A percentile compares a stretch with the other conserved stretches of the same genome.
These are phyloP conservation scores for Coelastrella sp. DNA, from an alignment of 139 green algal genomes.

Conservation along the genomic window DNA sequence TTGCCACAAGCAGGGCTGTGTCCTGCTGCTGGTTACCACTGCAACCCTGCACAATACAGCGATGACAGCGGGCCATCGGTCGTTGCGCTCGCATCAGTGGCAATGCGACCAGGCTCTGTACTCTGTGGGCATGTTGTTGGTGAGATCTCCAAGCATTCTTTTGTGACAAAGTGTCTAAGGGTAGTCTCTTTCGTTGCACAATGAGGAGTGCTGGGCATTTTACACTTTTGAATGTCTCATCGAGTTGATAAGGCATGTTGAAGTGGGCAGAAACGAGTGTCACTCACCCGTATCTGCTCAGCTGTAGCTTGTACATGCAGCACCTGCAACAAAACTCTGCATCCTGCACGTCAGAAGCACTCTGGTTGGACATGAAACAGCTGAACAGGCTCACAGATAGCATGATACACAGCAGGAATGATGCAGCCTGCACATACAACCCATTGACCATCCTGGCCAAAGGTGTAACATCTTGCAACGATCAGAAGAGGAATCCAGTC, in stretches of 20 bases:
- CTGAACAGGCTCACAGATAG: background rate
- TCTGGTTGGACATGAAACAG: background rate
- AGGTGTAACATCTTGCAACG: no score
- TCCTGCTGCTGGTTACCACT: conserved; percentile 7
- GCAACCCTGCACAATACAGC: conserved; percentile 3
- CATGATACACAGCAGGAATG: background rate
- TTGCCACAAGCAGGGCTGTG: background rate
- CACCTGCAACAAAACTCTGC: conserved; percentile 9
- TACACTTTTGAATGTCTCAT: background rate
- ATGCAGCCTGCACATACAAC: background rate
- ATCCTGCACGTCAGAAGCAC: conserved; percentile 17
- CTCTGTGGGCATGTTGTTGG: no score
- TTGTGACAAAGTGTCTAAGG: no score
- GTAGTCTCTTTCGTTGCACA: background rate
- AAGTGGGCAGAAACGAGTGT: background rate
- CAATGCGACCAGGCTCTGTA: no score
- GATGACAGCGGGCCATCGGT: background rate
- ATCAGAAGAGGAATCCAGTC: background rate
- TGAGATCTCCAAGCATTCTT: no score
- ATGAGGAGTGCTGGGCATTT: background rate
- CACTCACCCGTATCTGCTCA: conserved; percentile 34
- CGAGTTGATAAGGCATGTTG: background rate
- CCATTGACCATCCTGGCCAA: background rate
- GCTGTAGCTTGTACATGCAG: background rate
- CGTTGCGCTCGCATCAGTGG: background rate